Conservation (phyloP, 2,329 filamentous ascomycete species). For the Neobulgaria alba region DNA sequence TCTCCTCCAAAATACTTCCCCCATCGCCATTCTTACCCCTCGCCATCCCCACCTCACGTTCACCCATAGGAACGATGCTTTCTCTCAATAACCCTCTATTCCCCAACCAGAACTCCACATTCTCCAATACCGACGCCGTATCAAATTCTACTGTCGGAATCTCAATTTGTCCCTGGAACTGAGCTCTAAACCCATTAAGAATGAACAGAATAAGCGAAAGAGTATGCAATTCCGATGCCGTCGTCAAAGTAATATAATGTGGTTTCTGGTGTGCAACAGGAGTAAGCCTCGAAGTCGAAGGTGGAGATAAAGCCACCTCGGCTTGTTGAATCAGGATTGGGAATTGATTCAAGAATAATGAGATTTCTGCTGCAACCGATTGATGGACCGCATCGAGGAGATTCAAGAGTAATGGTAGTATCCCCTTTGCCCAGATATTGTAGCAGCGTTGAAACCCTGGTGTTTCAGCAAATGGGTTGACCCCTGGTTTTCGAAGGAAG, state of each 20-base stretch:
- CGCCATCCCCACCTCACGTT: slow-evolving; percentile 59
- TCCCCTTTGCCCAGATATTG: slow-evolving; percentile 79
- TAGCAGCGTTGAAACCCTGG: slow-evolving; percentile 66
- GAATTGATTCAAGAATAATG: slow-evolving; percentile 84
- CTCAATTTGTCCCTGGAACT: slow-evolving; percentile 54
- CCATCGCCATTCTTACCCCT: slow-evolving; percentile 31
- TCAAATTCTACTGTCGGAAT: slow-evolving; percentile 73
- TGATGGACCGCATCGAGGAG: slow-evolving; percentile 73
- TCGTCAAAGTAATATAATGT: slow-evolving; percentile 64
- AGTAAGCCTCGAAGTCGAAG: slow-evolving; percentile 42
- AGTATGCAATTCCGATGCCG: slow-evolving; percentile 70
- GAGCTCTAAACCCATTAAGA: slow-evolving; percentile 55
- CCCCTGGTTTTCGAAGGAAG: slow-evolving; percentile 61
- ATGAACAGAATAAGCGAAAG: slow-evolving; percentile 69
- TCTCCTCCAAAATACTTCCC: slow-evolving; percentile 43
- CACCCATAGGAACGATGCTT: slow-evolving; percentile 62
- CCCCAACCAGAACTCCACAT: slow-evolving; percentile 73
- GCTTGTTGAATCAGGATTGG: slow-evolving; percentile 67
- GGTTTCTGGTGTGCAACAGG: slow-evolving; percentile 40
- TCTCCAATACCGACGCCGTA: slow-evolving; percentile 61
- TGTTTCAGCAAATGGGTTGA: slow-evolving; percentile 71
- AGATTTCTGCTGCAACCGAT: slow-evolving; percentile 75
- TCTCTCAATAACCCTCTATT: slow-evolving; percentile 61
- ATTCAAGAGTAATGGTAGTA: slow-evolving; percentile 84
- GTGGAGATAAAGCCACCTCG: slow-evolving; percentile 60